A percentile compares a stretch with the other conserved stretches of the same genome.
Conservation (phyloP, 192 early-diverging fungal genomes). For the Oehlia diaphana region DNA sequence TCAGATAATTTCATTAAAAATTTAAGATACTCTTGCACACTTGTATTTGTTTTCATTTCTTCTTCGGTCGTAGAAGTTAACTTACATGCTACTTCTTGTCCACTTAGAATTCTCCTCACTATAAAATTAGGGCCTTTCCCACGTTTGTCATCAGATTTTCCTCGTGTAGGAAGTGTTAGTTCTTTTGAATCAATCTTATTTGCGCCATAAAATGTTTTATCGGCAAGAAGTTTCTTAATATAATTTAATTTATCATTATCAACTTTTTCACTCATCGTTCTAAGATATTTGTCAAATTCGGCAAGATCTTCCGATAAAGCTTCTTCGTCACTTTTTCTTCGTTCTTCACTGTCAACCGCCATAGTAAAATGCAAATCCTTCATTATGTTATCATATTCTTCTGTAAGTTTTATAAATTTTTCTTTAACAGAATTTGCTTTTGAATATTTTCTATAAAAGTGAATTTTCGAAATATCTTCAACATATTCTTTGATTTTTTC, state of each 20-base stretch:
- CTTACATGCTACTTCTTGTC: no score
- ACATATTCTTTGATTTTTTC: constrained; percentile 16
- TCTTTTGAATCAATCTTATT: no score
- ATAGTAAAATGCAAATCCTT: not conserved
- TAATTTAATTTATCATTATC: no score
- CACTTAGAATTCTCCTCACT: no score
- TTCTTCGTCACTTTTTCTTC: not conserved
- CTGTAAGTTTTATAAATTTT: not conserved
- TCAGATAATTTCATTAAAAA: constrained; percentile 6
- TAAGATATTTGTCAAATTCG: not conserved
- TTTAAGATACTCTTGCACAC: not conserved
- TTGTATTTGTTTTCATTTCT: not conserved
- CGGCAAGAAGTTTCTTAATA: no score
- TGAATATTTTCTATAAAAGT: not conserved
- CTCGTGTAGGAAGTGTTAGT: no score
- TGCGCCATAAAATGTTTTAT: no score
- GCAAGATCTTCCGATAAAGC: not conserved
- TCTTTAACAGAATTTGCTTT: not conserved
- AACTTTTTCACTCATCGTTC: no score
- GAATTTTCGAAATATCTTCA: constrained; percentile 2
- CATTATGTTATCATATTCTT: not conserved
- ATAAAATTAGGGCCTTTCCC: no score
- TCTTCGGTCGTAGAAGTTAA: not conserved
- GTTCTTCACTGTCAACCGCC: not conserved
- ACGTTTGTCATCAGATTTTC: no score